Conservation (phyloP, 805 yeast genomes). For the Cephaloascus albidus region DNA sequence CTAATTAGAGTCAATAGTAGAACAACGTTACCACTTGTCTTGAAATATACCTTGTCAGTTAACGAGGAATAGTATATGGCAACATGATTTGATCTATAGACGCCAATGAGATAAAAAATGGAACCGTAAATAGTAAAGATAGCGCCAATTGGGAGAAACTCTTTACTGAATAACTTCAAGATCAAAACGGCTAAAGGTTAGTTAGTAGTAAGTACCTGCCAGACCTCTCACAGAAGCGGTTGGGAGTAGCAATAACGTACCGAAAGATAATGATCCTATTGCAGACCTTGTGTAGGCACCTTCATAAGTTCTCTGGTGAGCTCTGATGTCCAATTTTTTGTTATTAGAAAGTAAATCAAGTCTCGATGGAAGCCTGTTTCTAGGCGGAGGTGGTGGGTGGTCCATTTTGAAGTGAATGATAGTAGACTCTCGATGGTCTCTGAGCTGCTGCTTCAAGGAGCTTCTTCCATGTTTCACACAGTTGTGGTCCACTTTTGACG, state of each 20-base stretch:
- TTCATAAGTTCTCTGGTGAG: constrained; percentile 76
- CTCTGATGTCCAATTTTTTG: constrained; percentile 44
- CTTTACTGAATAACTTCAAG: constrained; percentile 52
- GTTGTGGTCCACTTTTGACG: no score
- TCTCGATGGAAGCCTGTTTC: constrained; percentile 18
- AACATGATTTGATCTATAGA: constrained; percentile 19
- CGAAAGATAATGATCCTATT: constrained; percentile 56
- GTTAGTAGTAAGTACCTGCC: not conserved
- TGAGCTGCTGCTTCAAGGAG: no score
- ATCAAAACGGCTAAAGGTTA: constrained; percentile 36
- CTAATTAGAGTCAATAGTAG: constrained; percentile 42
- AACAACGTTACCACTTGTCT: constrained; percentile 56
- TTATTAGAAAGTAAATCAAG: constrained; percentile 27
- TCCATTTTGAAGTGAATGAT: no score
- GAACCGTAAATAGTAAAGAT: constrained; percentile 56
- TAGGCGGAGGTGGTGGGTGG: no score
- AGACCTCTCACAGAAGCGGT: not conserved
- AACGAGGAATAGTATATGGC: constrained; percentile 26
- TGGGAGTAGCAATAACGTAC: constrained; percentile 6
- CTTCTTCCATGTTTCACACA: no score
- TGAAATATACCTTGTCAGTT: constrained; percentile 31
- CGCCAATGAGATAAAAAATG: constrained; percentile 27
- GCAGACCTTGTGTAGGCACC: constrained; percentile 77
- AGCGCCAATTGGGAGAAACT: constrained; percentile 59
- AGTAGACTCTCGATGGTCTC: no score